Base-by-base conservation (phyloP, 805 yeast species). In the Nakazawaea ishiwadae region DNA sequence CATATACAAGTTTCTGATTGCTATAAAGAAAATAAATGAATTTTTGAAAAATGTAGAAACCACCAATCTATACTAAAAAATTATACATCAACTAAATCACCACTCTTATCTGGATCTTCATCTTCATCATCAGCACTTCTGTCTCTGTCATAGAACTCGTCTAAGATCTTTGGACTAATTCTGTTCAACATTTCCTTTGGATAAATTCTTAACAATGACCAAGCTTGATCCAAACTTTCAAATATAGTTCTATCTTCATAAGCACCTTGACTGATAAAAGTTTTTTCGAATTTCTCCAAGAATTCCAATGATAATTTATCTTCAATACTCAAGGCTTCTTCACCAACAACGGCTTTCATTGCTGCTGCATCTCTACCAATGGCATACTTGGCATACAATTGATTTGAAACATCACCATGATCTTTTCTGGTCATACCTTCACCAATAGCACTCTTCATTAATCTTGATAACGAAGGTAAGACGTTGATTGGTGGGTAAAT, bases 301-400 rank as follows among this genome's bases (percentile, higher is more conserved):
- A 93, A 93, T 72, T 93, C 99, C 60, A 93, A 77, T 3, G 99
- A 93, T 51, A 93, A 76, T 70, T 95, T 95, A 69, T 93, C 99
- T 67, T 93, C 99, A 50, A 87, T 87, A 26, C 97, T 89, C 59
- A 93, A 75, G 27, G 99, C 99, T 69, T 93, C 99, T 69, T 93
- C 99, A 79, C 99, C 99, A 55, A 93, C 99, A 52, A 93, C 99
- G 11, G 99, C 96, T 72, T 93, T 93, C 99, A 93, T 93, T 54
- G 99, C 97, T 38, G 99, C 99, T 20, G 99, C 99, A 69, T 93
- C 99, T 71, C 90, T 86, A 75, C 99, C 99, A 71, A 93, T 95
- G 50, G 99, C 99, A 64, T 93, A 93, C 68, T 93, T 93, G 57
- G 99, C 99, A 62, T 93, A 93, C 60, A 93, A 77, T 75, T 93